Evolutionary conservation across 495 filamentous ascomycete species (phyloP).

Genomic region (Xylaria castorea): DNA sequence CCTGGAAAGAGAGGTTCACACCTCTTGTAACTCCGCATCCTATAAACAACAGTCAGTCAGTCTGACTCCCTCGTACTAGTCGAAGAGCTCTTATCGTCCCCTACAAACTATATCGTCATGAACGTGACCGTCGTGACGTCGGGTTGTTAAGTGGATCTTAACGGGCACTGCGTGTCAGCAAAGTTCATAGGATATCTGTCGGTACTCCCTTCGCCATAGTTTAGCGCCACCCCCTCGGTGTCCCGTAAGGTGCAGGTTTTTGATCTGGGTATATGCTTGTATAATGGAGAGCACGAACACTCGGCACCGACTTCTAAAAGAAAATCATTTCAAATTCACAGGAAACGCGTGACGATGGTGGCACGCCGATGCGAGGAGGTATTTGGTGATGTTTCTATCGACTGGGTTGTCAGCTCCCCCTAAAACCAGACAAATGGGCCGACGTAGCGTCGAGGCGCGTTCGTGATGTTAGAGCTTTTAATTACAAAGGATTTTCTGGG

Average conservation of each 20-base stretch:
- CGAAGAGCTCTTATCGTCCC: background rate
- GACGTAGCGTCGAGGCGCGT: background rate
- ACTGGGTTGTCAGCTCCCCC: background rate
- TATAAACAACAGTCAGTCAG: conserved; percentile 1
- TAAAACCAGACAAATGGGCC: background rate
- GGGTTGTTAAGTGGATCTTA: background rate
- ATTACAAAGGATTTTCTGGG: conserved; percentile 41
- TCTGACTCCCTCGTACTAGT: background rate
- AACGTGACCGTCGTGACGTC: background rate
- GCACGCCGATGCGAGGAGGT: conserved; percentile 7
- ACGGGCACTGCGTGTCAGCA: background rate
- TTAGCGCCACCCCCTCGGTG: conserved; percentile 14
- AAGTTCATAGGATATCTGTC: background rate
- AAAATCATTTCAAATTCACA: conserved; percentile 1
- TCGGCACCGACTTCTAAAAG: conserved; percentile 10
- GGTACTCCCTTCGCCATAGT: background rate
- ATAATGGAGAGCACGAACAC: conserved; percentile 16
- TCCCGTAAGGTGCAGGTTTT: background rate
- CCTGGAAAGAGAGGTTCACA: background rate
- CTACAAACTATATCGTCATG: background rate
- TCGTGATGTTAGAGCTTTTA: conserved; percentile 1
- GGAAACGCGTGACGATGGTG: background rate
- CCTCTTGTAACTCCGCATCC: background rate
- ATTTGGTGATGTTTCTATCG: background rate
- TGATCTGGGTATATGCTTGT: conserved; percentile 20